Base-by-base conservation (phyloP, 345 rosid species). In the Zanthoxylum bungeanum region DNA sequence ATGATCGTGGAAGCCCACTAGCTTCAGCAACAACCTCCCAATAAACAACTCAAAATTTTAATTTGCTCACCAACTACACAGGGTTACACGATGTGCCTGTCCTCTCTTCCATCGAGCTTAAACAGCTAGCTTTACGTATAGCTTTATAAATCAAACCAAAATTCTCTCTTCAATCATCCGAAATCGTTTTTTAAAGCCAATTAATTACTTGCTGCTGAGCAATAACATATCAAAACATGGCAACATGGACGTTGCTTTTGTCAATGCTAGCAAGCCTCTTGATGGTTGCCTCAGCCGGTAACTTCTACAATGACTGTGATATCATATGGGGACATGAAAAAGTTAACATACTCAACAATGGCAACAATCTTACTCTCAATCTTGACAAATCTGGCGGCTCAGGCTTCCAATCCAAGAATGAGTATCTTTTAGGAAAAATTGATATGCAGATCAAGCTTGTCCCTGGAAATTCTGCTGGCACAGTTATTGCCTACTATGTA, bases 391-490 rank as follows among this genome's bases (percentile, higher is more conserved):
- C 37, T 3, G 77, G 81, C 0, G 83, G 86, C 24, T 75, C 82
- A 1, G 86, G 86, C 1, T 77, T 83, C 49, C 62, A 78, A 74
- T 78, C 80, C 67, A 73, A 67, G 70, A 66, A 73, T 51, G 76
- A 78, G 50, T 83, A 73, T 62, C 51, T 78, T 12, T 75, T 73
- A 46, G 81, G 80, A 39, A 73, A 79, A 68, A 68, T 80, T 14
- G 82, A 80, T 40, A 64, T 76, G 77, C 82, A 76, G 58, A 56
- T 80, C 73, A 80, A 78, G 66, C 84, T 80, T 25, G 82, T 83
- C 28, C 77, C 78, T 0, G 75, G 86, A 49, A 80, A 83, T 39
- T 83, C 84, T 25, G 86, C 86, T 14, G 86, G 84, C 71, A 83
- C 84, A 1, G 82, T 83, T 56, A 78, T 82, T 44, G 64, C 86